Conservation (phyloP, 2,329 filamentous ascomycete species). For the Colletotrichum sp. region DNA sequence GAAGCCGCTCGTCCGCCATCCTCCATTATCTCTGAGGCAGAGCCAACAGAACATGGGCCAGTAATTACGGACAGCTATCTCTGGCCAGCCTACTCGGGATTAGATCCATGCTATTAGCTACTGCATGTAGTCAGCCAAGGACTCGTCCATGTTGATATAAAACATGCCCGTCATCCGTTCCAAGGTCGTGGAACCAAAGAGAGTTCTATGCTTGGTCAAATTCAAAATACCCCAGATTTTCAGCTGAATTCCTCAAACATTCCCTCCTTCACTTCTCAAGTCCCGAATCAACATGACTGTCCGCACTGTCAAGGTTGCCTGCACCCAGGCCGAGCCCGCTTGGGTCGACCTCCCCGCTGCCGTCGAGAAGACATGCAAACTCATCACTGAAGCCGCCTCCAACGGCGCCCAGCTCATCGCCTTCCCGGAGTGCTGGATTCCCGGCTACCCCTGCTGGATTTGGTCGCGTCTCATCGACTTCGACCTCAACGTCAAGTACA, state of each 20-base stretch:
- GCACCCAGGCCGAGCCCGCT: slow-evolving; percentile 62
- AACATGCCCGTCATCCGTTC: neutral
- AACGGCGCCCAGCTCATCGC: slow-evolving; percentile 60
- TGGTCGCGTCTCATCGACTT: slow-evolving; percentile 36
- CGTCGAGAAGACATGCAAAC: slow-evolving; percentile 60
- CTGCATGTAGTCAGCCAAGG: neutral
- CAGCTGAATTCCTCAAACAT: neutral
- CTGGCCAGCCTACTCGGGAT: neutral
- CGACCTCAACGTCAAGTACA: slow-evolving; percentile 32
- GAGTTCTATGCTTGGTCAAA: neutral
- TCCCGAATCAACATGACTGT: neutral
- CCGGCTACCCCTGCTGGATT: slow-evolving; percentile 57
- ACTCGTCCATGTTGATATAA: neutral
- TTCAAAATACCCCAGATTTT: neutral
- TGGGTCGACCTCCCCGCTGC: slow-evolving; percentile 63
- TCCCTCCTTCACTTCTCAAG: neutral
- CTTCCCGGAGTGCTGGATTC: slow-evolving; percentile 61
- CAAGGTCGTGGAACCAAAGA: neutral
- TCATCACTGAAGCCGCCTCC: slow-evolving; percentile 60
- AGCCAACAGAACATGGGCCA: neutral
- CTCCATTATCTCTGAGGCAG: neutral
- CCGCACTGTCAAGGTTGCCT: slow-evolving; percentile 41
- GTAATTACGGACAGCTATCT: neutral
- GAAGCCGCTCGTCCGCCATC: neutral
- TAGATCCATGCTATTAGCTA: neutral